phyloP scores from a whole-genome alignment of 441 rosid species.

The Arabidopsis hybrid region DNA sequence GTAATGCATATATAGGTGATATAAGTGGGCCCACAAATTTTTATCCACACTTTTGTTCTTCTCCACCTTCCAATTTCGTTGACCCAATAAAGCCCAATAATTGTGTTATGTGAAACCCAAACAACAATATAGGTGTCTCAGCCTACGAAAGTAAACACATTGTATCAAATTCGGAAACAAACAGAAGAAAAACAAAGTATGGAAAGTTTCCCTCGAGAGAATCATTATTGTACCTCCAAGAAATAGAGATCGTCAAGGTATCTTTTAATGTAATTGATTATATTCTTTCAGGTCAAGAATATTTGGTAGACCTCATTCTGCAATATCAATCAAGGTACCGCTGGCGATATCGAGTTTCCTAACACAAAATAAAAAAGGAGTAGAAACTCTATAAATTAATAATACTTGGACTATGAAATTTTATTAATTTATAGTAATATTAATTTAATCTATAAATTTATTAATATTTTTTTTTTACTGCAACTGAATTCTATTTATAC shows the following conservation, averaged over 20 bases:
- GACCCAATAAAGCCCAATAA: too few relatives aligned
- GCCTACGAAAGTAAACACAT: slow-evolving; percentile 47
- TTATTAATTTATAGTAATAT: too few relatives aligned
- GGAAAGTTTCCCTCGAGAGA: neutral
- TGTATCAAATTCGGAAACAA: neutral
- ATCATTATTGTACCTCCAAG: slow-evolving; percentile 58
- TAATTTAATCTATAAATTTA: too few relatives aligned
- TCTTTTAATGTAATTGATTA: slow-evolving; percentile 56
- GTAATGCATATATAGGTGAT: too few relatives aligned
- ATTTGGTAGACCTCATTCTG: slow-evolving; percentile 70
- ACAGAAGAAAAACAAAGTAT: neutral
- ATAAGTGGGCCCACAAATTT: too few relatives aligned
- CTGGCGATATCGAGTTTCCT: slow-evolving; percentile 92
- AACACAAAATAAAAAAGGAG: slow-evolving; percentile 6
- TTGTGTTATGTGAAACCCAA: too few relatives aligned
- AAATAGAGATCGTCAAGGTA: slow-evolving; percentile 74
- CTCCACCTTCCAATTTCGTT: too few relatives aligned
- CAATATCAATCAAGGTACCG: slow-evolving; percentile 84
- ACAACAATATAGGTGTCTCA: slow-evolving; percentile 39
- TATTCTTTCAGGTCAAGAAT: slow-evolving; percentile 65
- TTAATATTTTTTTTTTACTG: too few relatives aligned
- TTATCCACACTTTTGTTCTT: too few relatives aligned
- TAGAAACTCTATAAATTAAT: too few relatives aligned
- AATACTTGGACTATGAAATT: too few relatives aligned
- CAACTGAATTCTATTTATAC: too few relatives aligned